Conservation (phyloP, 2,329 filamentous ascomycete genomes). For the Ophiostoma tasmaniense region DNA sequence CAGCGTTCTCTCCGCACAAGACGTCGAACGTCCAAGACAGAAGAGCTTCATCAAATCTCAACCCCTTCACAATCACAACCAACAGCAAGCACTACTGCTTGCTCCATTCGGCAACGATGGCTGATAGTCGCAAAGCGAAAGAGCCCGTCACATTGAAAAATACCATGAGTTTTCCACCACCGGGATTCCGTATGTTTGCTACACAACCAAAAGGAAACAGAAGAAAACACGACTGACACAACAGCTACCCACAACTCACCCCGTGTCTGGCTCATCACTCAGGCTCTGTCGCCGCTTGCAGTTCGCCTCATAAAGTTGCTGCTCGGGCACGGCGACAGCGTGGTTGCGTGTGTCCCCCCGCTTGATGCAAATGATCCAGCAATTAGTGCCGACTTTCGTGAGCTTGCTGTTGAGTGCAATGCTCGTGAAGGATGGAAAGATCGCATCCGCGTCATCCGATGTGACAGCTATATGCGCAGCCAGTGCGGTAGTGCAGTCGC, state of each 20-base stretch:
- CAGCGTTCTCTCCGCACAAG: background rate
- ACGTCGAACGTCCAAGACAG: background rate
- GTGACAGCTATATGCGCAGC: slow-evolving; percentile 52
- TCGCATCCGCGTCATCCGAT: slow-evolving; percentile 58
- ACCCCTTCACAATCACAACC: background rate
- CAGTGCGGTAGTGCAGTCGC: slow-evolving; percentile 82
- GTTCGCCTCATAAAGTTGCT: slow-evolving; percentile 74
- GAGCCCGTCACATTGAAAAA: slow-evolving; percentile 35
- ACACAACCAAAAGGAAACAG: background rate
- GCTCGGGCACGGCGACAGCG: slow-evolving; percentile 84
- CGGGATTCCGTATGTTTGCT: slow-evolving; percentile 39
- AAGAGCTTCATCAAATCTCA: background rate
- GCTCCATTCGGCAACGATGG: slow-evolving; percentile 28
- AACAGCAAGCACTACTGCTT: background rate
- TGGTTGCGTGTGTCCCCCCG: slow-evolving; percentile 74
- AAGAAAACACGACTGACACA: background rate
- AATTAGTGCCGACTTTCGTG: slow-evolving; percentile 69
- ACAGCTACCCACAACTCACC: slow-evolving; percentile 61
- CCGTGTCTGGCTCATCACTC: slow-evolving; percentile 87
- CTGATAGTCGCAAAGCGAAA: slow-evolving; percentile 36
- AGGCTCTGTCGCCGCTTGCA: slow-evolving; percentile 74
- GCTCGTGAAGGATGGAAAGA: slow-evolving; percentile 68
- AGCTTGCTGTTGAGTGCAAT: slow-evolving; percentile 64
- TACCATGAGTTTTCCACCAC: slow-evolving; percentile 37
- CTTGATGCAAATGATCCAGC: slow-evolving; percentile 68